Evolutionary conservation across 257 asterid species (phyloP), one percentile per base, ranked within the genome.

Genomic region (Gentiana dahurica): DNA sequence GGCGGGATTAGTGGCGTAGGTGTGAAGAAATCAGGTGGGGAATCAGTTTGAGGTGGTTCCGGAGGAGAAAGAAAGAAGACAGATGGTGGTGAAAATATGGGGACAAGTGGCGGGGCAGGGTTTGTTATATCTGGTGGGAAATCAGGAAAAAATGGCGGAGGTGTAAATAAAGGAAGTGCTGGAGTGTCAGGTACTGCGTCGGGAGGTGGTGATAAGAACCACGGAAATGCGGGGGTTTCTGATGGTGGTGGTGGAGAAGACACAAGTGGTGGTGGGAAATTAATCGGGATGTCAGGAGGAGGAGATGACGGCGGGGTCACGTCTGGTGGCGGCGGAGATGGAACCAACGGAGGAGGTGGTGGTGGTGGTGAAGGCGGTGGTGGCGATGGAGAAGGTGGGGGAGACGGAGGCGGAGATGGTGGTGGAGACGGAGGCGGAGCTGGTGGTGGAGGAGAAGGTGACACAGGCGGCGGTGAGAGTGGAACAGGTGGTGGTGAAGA

Each of bases 41-140:
- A 34, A 53, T 53, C 3, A 41, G 7, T 39, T 2, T 51, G 12
- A 24, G 55, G 44, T 9, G 47, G 12, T 4, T 55, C 54, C 24
- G 62, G 61, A 5, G 59, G 37, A 12, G 61, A 63, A 33, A 43
- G 47, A 37, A 45, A 45, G 35, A 5, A 44, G 54, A 62, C 65
- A 49, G 36, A 46, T 8, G 68, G 73, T 24, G 74, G 69, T 13
- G 74, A 69, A 53, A 69, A 47, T 47, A 58, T 12, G 24, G 75
- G 75, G 39, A 59, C 55, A 8, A 70, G 67, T 6, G 71, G 75
- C 34, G 71, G 71, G 3, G 67, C 41, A 24, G 75, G 75, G 12
- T 68, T 60, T 37, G 61, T 51, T 51, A 60, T 54, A 46, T 70
- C 64, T 6, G 75, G 75, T n/a, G 75, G 75, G 45, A 69, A 37